Percentiles rank a stretch among this genome's conserved stretches.
Conservation (phyloP, 2,329 filamentous ascomycete species). For the Penicillium sp. region DNA sequence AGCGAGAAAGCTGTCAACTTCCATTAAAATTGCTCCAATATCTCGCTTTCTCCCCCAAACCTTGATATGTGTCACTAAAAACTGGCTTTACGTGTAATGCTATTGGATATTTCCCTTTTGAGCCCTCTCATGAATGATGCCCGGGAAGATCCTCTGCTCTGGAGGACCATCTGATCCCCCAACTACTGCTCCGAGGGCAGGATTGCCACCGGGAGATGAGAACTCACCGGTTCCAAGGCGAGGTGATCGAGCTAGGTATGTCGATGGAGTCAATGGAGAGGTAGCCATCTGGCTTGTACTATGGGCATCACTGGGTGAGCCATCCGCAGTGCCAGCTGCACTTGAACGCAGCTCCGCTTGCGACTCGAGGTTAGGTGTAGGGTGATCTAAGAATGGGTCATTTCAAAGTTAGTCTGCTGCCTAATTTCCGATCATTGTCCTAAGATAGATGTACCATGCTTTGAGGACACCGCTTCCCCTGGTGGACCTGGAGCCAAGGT, state of each 20-base stretch:
- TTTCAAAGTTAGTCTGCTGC: background rate
- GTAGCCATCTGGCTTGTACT: background rate
- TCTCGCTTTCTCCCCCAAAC: too few relatives aligned
- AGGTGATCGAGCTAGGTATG: constrained; percentile 5
- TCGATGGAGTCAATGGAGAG: constrained; percentile 1
- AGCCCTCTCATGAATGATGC: constrained; percentile 41
- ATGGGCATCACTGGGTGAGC: background rate
- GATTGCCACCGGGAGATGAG: constrained; percentile 1
- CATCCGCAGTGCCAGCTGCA: background rate
- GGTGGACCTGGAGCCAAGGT: constrained; percentile 15
- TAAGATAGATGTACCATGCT: constrained; percentile 5
- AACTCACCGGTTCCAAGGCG: constrained; percentile 9
- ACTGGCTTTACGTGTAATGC: background rate
- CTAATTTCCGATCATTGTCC: background rate
- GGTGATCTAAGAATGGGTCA: background rate
- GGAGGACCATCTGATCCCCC: constrained; percentile 19
- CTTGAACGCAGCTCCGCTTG: background rate
- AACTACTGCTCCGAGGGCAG: constrained; percentile 6
- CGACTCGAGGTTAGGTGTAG: background rate
- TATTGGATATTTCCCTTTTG: constrained; percentile 27
- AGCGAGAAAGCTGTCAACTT: background rate
- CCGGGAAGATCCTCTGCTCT: constrained; percentile 45
- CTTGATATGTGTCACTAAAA: background rate
- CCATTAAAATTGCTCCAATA: background rate
- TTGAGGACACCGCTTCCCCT: background rate